Percentiles rank a stretch among this genome's conserved stretches.
Evolutionary conservation across 345 rosid species (phyloP).

Genomic region (Acer campestre): DNA sequence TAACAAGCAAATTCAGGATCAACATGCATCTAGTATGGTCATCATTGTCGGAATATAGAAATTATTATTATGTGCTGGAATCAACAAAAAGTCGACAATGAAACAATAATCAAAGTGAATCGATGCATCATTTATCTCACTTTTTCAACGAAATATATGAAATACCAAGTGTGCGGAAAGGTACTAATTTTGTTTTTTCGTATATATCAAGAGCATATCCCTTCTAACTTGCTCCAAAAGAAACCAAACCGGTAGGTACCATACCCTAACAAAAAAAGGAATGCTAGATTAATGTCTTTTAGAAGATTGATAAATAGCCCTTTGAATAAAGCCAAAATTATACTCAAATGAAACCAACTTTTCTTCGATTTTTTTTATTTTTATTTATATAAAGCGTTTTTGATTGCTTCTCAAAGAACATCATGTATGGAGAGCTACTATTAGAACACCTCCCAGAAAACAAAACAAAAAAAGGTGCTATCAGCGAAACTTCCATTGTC

Average conservation of each 20-base stretch:
- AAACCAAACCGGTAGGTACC: neutral
- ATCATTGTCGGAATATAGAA: conserved; percentile 3
- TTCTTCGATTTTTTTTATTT: neutral
- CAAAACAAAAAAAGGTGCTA: conserved; percentile 29
- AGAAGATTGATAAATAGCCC: neutral
- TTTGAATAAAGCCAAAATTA: neutral
- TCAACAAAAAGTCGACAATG: neutral
- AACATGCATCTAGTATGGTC: no score
- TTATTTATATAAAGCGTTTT: neutral
- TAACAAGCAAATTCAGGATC: neutral
- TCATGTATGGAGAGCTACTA: conserved; percentile 41
- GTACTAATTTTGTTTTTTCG: neutral
- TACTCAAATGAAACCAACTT: neutral
- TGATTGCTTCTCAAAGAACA: neutral
- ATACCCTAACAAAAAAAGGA: neutral
- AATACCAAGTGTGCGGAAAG: neutral
- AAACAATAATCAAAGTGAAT: neutral
- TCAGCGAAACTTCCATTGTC: conserved; percentile 40
- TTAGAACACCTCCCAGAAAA: conserved; percentile 34
- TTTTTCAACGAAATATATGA: neutral
- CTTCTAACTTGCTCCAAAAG: neutral
- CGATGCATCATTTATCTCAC: neutral
- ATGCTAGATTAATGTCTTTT: neutral
- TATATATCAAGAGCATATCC: neutral
- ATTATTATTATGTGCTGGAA: neutral